Evolutionary conservation across 208 protist genomes (phyloP), one percentile per base, ranked within the genome.

Genomic region (Crithidia sp.): DNA sequence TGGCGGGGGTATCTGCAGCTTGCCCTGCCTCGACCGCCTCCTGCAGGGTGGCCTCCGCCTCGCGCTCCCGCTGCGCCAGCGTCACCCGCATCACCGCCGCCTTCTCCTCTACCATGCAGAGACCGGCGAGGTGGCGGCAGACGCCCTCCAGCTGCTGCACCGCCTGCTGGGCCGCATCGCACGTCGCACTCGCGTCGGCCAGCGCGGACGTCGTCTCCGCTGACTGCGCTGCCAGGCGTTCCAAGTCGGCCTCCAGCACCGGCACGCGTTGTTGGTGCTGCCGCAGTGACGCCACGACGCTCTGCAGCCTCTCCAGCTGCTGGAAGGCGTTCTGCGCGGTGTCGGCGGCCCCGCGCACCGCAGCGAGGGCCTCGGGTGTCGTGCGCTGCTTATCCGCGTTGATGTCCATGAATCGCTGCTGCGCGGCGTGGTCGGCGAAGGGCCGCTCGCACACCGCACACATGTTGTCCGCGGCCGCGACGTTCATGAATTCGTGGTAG

Each of bases 361-460:
- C 74, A 43, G 43, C 58, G 50, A 89, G 50, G 10, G 75, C 76
- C 50, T 81, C 75, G 4, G 84, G 85, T 17, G 82, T 81, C n/a
- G 78, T 68, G 50, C 65, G 62, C 50, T 88, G 82, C 54, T 71
- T 64, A 8, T 74, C 76, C 56, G 79, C 75, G 43, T 85, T 84
- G 44, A 55, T 19, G 16, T 74, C 70, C 10, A 94, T 12, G 71
- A 94, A 94, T 17, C 68, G 50, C 19, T 81, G 56, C 1, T 64
- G 41, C 5, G 47, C 76, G 16, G 66, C 62, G n/a, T 67, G 39
- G 63, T 68, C 71, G 17, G 45, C 65, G 59, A 95, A 93, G n/a
- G 52, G 40, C 0, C 87, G 85, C 55, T 88, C 86, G 64, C 90
- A 95, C 45, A 93, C 77, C 5, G 82, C 80, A 54, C 90, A 95